phyloP scores from a whole-genome alignment of 1,139 yeast genomes.

The Yamadazyma dendronema region DNA sequence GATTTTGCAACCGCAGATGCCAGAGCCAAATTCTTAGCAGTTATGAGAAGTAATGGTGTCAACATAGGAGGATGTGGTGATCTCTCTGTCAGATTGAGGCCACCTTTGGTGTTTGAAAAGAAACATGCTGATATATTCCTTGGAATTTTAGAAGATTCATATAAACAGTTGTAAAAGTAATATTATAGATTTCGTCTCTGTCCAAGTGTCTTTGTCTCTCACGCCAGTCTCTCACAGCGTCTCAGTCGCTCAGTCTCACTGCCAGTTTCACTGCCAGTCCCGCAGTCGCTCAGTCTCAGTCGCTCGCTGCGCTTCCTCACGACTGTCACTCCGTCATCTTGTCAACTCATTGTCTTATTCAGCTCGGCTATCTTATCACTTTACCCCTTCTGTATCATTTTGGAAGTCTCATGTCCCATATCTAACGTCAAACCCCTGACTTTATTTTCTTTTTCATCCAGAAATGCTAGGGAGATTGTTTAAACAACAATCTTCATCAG shows the following conservation, averaged over 20 bases:
- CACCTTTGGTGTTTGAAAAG: constrained; percentile 70
- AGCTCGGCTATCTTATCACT: not conserved
- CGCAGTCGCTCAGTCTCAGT: not conserved
- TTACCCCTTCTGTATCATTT: not conserved
- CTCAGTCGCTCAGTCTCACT: no score
- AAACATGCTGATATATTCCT: constrained; percentile 70
- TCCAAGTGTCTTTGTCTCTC: no score
- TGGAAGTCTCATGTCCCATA: no score
- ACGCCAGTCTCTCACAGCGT: no score
- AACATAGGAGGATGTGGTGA: constrained; percentile 84
- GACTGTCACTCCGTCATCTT: not conserved
- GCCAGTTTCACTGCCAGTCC: not conserved
- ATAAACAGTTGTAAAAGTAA: constrained; percentile 6
- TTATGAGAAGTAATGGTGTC: constrained; percentile 60
- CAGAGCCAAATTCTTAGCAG: constrained; percentile 58
- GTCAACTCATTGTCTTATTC: not conserved
- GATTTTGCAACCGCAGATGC: constrained; percentile 52
- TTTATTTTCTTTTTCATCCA: not conserved
- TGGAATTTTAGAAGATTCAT: constrained; percentile 37
- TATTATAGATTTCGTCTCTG: no score
- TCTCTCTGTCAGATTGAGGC: constrained; percentile 71
- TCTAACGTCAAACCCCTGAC: no score
- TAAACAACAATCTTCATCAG: constrained; percentile 20
- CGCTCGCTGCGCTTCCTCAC: not conserved
- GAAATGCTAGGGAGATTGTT: constrained; percentile 31